These are phyloP conservation scores for Aspergillus latus DNA, from an alignment of 2,329 filamentous ascomycete species.

Conservation along the genomic window DNA sequence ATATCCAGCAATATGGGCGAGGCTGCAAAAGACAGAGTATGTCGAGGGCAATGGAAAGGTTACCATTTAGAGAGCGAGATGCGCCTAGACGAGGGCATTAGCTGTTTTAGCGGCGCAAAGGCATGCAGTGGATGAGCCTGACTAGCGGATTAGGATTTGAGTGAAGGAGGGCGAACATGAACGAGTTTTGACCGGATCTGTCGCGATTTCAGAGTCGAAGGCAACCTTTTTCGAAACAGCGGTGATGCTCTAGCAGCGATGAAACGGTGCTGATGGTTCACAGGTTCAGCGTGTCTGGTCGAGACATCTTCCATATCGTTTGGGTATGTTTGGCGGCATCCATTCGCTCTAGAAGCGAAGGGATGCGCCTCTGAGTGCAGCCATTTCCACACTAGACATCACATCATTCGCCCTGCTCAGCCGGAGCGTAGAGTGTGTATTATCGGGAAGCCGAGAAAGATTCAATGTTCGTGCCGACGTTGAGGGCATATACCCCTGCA, in stretches of 20 bases:
- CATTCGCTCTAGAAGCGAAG: neutral
- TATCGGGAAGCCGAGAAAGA: neutral
- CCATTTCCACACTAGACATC: neutral
- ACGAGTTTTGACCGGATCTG: neutral
- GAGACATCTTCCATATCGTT: neutral
- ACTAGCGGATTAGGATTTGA: neutral
- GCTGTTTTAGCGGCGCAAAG: neutral
- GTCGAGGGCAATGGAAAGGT: neutral
- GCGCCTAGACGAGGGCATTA: neutral
- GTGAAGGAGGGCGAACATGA: neutral
- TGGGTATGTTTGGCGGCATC: neutral
- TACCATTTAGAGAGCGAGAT: neutral
- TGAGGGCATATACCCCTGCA: neutral
- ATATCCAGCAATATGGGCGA: neutral
- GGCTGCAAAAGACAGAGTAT: neutral
- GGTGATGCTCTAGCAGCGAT: neutral
- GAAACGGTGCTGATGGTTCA: neutral
- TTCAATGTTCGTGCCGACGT: neutral
- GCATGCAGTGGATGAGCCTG: neutral
- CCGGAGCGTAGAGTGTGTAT: neutral
- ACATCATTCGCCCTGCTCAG: neutral
- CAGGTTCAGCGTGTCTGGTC: neutral
- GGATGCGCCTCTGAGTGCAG: neutral
- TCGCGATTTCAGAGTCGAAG: neutral
- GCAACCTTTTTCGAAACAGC: neutral